Conservation (phyloP, 2,329 filamentous ascomycete species). For the Xylariaceae sp. region DNA sequence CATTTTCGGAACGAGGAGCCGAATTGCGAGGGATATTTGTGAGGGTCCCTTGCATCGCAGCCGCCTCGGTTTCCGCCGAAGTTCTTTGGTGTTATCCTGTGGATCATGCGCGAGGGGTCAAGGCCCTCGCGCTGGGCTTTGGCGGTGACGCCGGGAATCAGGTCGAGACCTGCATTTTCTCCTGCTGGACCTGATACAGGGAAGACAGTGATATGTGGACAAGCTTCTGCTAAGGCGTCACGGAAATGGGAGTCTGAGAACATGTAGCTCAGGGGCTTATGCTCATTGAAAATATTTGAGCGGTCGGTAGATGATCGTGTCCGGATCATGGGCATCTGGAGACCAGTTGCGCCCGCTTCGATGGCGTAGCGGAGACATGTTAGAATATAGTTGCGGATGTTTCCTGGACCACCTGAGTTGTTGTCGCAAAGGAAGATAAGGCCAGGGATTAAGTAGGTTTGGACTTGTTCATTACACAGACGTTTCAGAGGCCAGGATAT, state of each 20-base stretch:
- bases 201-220: constrained; percentile 39
- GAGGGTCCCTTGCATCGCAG: constrained; percentile 38
- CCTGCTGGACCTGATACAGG: constrained; percentile 18
- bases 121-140: constrained; percentile 26
- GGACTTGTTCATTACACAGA: constrained; percentile 38
- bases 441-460: constrained; percentile 34
- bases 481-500: constrained; percentile 42
- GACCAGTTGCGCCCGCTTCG: constrained; percentile 42
- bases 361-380: constrained; percentile 49
- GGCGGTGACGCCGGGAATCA: constrained; percentile 35
- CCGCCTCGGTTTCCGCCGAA: constrained; percentile 34
- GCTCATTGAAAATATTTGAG: constrained; percentile 35
- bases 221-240: constrained; percentile 32
- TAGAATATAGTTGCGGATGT: constrained; percentile 49
- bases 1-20: constrained; percentile 31
- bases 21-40: constrained; percentile 38
- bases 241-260: constrained; percentile 45
- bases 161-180: constrained; percentile 20
- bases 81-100: constrained; percentile 38
- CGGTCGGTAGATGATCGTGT: constrained; percentile 37
- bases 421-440: constrained; percentile 47
- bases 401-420: constrained; percentile 49
- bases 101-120: constrained; percentile 23
- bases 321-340: constrained; percentile 44
- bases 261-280: constrained; percentile 41